phyloP scores from a whole-genome alignment of 495 filamentous ascomycete species.

The Penicillium steckii region DNA sequence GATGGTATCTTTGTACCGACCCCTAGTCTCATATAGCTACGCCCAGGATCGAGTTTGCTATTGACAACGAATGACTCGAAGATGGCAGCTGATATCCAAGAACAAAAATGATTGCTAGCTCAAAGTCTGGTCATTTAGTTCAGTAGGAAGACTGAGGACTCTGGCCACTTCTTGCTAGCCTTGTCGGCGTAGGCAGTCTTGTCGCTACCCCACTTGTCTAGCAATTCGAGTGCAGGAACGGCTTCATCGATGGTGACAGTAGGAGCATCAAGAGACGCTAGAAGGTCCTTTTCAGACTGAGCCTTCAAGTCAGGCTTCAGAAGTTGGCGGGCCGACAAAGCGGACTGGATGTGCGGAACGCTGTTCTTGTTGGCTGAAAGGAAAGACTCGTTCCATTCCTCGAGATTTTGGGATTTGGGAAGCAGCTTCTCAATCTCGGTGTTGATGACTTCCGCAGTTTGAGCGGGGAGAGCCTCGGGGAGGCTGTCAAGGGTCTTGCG shows the following conservation, averaged over 20 bases:
- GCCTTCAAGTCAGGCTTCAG: constrained; percentile 56
- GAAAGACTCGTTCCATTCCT: constrained; percentile 68
- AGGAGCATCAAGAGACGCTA: constrained; percentile 53
- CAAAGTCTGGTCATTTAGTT: constrained; percentile 17
- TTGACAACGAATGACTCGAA: not conserved
- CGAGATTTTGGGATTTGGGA: constrained; percentile 53
- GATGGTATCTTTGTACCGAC: not conserved
- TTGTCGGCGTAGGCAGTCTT: constrained; percentile 58
- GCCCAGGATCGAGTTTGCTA: not conserved
- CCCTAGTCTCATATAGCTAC: not conserved
- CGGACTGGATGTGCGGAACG: constrained; percentile 60
- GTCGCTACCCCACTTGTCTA: constrained; percentile 61
- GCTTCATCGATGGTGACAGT: constrained; percentile 61
- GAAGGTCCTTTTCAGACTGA: constrained; percentile 59
- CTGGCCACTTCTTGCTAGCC: constrained; percentile 69
- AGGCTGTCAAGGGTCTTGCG: constrained; percentile 58
- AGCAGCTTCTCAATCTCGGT: constrained; percentile 61
- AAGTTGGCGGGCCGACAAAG: constrained; percentile 56
- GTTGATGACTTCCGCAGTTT: constrained; percentile 65
- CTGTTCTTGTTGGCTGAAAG: constrained; percentile 61
- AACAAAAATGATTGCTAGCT: not conserved
- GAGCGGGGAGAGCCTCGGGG: constrained; percentile 54
- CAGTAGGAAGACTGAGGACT: constrained; percentile 59
- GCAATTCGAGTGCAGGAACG: constrained; percentile 52
- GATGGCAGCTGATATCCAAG: not conserved